These are phyloP conservation scores for Suhomyces bokatorum DNA, from an alignment of 1,139 yeast species.

Conservation along the genomic window DNA sequence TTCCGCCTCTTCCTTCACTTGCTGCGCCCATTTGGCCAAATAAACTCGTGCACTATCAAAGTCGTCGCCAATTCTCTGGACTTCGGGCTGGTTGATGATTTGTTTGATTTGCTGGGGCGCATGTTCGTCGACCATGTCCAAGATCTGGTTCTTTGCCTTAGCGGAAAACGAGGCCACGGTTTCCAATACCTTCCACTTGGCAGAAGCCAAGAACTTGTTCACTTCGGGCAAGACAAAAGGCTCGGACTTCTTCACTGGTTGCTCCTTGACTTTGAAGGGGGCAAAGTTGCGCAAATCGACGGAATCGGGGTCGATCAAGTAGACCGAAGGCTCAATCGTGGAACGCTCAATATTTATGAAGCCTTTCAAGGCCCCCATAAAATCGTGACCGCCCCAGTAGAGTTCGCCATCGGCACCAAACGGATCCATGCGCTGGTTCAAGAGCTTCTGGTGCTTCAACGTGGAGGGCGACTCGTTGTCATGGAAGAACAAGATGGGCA, in stretches of 20 bases:
- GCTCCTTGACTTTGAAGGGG: constrained; percentile 47
- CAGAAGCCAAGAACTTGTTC: constrained; percentile 55
- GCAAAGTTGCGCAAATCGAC: constrained; percentile 78
- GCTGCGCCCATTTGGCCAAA: constrained; percentile 95
- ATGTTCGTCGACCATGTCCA: constrained; percentile 62
- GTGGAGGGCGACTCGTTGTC: constrained; percentile 86
- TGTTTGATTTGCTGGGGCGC: constrained; percentile 66
- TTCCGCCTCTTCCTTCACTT: constrained; percentile 91
- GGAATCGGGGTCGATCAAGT: constrained; percentile 75
- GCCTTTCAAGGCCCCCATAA: constrained; percentile 54
- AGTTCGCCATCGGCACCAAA: constrained; percentile 63
- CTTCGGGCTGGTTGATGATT: constrained; percentile 75
- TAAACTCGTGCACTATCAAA: constrained; percentile 91
- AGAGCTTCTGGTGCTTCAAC: constrained; percentile 53
- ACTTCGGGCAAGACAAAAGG: constrained; percentile 41
- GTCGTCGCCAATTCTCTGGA: constrained; percentile 77
- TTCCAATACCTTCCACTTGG: constrained; percentile 85
- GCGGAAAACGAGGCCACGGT: constrained; percentile 82
- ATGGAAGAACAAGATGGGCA: constrained; percentile 88
- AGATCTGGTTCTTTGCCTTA: constrained; percentile 59
- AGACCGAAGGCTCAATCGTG: constrained; percentile 68
- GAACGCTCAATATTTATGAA: constrained; percentile 67
- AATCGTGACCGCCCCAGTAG: constrained; percentile 91
- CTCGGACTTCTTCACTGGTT: constrained; percentile 16
- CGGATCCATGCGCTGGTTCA: constrained; percentile 70